Base-by-base conservation (phyloP, 2,329 filamentous ascomycete species). In the Didymella pinodella region DNA sequence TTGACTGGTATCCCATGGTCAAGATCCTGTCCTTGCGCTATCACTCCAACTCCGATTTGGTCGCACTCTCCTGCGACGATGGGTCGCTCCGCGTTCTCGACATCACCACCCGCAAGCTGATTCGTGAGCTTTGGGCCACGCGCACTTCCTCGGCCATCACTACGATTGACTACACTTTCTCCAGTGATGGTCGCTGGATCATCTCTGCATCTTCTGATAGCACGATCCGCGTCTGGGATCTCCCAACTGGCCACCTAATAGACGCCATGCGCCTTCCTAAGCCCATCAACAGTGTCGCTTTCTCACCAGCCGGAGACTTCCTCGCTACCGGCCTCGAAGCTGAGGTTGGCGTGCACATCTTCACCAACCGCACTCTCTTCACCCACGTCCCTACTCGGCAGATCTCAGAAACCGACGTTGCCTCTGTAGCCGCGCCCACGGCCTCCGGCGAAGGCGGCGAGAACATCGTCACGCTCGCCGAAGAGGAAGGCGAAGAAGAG, bases 321-420 rank as follows among this genome's bases (percentile, higher is more conserved):
- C 85, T 99, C n/a, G 95, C 95, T 3, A 95, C 93, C 3, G 90
- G 93, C 0, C 88, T 93, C 52, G 87, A 92, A 53, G 90, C 90
- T 57, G 88, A 89, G 63, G 85, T 97, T 1, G 95, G 95, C 12
- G 89, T 99, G n/a, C 89, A 92, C 66, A 86, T 99, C 47, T 99
- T 95, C 94, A 97, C 92, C 22, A 99, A 99, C 78, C 91, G 91
- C 71, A 90, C 90, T 0, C 82, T 98, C 1, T 99, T 97, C 82
- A 91, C 89, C 55, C 93, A 97, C 68, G 88, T 97, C 0, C 89
- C 93, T 0, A 96, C 93, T 0, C 85, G 90, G 20, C 91, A 95
- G 68, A 90, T 99, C 58, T 89, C 90, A 3, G 92, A 96, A 64
- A 84, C 86, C 54, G 88, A 92, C 46, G 86, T 96, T 43, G 82